Evolutionary conservation across 75 land plant genomes (phyloP), one percentile per base, ranked within the genome.

Genomic region (Selaginella tamariscina): DNA sequence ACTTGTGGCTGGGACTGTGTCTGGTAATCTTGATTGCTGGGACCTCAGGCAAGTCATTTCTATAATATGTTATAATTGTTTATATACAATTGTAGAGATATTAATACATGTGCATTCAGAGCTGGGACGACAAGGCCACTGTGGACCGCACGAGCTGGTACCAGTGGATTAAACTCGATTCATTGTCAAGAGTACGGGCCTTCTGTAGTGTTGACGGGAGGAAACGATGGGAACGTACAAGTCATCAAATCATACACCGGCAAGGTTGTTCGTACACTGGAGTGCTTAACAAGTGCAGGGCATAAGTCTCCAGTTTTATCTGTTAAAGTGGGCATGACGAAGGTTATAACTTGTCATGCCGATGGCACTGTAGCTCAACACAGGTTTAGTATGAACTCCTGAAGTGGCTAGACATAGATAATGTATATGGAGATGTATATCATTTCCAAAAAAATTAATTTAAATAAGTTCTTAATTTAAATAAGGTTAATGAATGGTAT

Each of bases 331-430:
- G 92, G 91, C 24, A 76, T 80, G 86, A 77, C 84, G 28, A 86
- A 82, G 67, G 73, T 91, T 32, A 80, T 88, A n/a, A 88, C 92
- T 24, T 69, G 83, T 1, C 92, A 91, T 55, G 77, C 80, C 62
- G 75, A 76, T 55, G 80, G 76, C 49, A 82, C 68, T 27, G 67
- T 91, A n/a, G n/a, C n/a, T n/a, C n/a, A n/a, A n/a, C n/a, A n/a
- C n/a, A n/a, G n/a, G n/a, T n/a, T n/a, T n/a, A n/a, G n/a, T n/a
- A n/a, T n/a, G n/a, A n/a, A n/a, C n/a, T n/a, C n/a, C n/a, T n/a
- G n/a, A n/a, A n/a, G n/a, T n/a, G n/a, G n/a, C n/a, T n/a, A n/a
- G n/a, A n/a, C n/a, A n/a, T n/a, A n/a, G n/a, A n/a, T n/a, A n/a
- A n/a, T n/a, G n/a, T n/a, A n/a, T n/a, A n/a, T n/a, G n/a, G n/a